These are phyloP conservation scores for Urtica urens DNA, from an alignment of 306 rosid species.

Conservation along the genomic window DNA sequence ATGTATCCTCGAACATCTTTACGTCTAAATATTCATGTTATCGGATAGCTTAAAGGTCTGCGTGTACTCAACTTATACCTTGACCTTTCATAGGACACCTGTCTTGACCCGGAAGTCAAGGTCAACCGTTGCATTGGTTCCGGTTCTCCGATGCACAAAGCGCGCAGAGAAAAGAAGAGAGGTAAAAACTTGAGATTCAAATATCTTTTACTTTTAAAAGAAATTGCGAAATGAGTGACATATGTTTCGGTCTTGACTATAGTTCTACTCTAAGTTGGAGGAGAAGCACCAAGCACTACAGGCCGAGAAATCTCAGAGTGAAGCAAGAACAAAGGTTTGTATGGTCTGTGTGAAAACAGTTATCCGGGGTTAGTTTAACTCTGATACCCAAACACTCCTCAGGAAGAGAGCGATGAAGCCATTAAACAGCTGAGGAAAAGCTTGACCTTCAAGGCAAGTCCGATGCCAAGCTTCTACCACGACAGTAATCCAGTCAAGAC, in stretches of 20 bases:
- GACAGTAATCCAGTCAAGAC: slow-evolving; percentile 96
- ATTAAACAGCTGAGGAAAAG: slow-evolving; percentile 85
- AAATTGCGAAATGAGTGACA: slow-evolving; percentile 2
- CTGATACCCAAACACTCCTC: slow-evolving; percentile 19
- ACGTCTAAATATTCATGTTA: slow-evolving; percentile 1
- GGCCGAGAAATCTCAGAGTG: slow-evolving; percentile 81
- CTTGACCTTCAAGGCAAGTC: slow-evolving; percentile 83
- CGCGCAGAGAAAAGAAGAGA: slow-evolving; percentile 93
- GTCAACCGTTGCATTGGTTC: slow-evolving; percentile 63
- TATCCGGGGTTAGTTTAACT: not conserved
- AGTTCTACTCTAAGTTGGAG: slow-evolving; percentile 83
- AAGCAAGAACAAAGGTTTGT: slow-evolving; percentile 81
- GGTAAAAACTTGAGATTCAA: slow-evolving; percentile 34
- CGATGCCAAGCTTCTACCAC: slow-evolving; percentile 94
- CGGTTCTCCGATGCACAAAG: slow-evolving; percentile 55
- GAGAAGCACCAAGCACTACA: slow-evolving; percentile 81
- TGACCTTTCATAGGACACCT: slow-evolving; percentile 38
- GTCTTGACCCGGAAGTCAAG: slow-evolving; percentile 39
- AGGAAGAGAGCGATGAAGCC: slow-evolving; percentile 86
- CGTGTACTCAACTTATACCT: slow-evolving; percentile 21
- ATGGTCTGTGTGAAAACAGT: slow-evolving; percentile 17
- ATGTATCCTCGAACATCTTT: slow-evolving; percentile 43
- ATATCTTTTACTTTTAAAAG: slow-evolving; percentile 1
- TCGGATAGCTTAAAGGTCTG: no score
- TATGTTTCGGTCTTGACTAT: slow-evolving; percentile 11